Conservation (phyloP, 495 filamentous ascomycete species). For the Penicillium robsamsonii region DNA sequence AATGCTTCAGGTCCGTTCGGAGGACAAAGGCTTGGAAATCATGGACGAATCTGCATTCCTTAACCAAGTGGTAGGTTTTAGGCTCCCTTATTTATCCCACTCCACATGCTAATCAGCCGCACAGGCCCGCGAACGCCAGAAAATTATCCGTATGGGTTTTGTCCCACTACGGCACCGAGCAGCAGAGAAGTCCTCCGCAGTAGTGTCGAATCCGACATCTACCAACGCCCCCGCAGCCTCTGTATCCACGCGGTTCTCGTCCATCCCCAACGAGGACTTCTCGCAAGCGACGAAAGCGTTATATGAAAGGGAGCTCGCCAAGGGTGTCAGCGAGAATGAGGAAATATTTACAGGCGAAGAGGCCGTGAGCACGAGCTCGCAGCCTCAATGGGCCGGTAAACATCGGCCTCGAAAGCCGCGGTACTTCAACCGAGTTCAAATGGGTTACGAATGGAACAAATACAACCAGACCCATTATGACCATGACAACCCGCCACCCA, state of each 20-base stretch:
- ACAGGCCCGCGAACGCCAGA: constrained; percentile 59
- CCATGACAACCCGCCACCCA: constrained; percentile 95
- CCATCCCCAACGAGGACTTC: constrained; percentile 77
- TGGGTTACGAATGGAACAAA: constrained; percentile 99
- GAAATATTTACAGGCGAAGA: constrained; percentile 96
- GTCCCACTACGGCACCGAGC: constrained; percentile 59
- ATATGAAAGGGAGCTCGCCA: constrained; percentile 90
- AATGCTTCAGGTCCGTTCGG: constrained; percentile 61
- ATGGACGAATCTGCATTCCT: constrained; percentile 63
- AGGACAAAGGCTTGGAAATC: constrained; percentile 64
- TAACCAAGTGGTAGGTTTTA: constrained; percentile 50
- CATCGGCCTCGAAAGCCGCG: constrained; percentile 90
- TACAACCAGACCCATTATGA: constrained; percentile 99
- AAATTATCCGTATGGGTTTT: constrained; percentile 66
- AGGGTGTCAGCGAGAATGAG: constrained; percentile 88
- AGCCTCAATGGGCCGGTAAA: constrained; percentile 83
- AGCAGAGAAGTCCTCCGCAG: constrained; percentile 46
- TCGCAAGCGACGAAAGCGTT: constrained; percentile 87
- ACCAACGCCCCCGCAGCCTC: constrained; percentile 34
- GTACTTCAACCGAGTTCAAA: constrained; percentile 97
- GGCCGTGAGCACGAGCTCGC: constrained; percentile 60
- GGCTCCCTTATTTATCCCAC: background rate
- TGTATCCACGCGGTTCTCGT: constrained; percentile 69
- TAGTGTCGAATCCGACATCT: constrained; percentile 29
- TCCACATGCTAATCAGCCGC: constrained; percentile 2